phyloP scores from a whole-genome alignment of 495 filamentous ascomycete genomes.

The Parmelia sp. region DNA sequence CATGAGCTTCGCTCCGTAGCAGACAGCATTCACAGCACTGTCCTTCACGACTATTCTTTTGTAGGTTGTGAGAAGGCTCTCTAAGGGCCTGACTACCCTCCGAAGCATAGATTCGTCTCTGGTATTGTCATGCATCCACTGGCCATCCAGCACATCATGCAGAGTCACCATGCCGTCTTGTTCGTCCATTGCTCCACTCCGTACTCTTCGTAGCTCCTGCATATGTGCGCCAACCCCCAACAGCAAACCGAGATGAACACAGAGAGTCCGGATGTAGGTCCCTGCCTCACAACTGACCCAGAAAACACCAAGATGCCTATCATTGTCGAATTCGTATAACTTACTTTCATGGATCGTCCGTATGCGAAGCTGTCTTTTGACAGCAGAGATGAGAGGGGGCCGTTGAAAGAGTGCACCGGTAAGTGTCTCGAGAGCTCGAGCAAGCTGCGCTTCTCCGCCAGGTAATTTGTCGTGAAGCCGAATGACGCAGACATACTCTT shows the following conservation, averaged over 20 bases:
- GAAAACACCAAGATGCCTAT: slow-evolving; percentile 95
- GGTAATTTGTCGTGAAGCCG: slow-evolving; percentile 87
- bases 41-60: slow-evolving; percentile 98
- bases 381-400: slow-evolving; percentile 92
- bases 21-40: slow-evolving; percentile 88
- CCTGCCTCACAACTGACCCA: slow-evolving; percentile 99
- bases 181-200: slow-evolving; percentile 93
- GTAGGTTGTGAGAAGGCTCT: slow-evolving; percentile 84
- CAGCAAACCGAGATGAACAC: slow-evolving; percentile 88
- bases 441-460: slow-evolving; percentile 83
- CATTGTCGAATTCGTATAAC: slow-evolving; percentile 94
- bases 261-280: slow-evolving; percentile 96
- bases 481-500: slow-evolving; percentile 81
- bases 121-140: slow-evolving; percentile 87
- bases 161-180: slow-evolving; percentile 79
- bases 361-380: slow-evolving; percentile 96
- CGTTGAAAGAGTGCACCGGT: slow-evolving; percentile 97
- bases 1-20: slow-evolving; percentile 98
- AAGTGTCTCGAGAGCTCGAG: slow-evolving; percentile 84
- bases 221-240: slow-evolving; percentile 95
- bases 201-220: slow-evolving; percentile 93
- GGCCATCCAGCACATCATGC: slow-evolving; percentile 92
- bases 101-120: slow-evolving; percentile 83
- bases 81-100: slow-evolving; percentile 79
- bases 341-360: slow-evolving; percentile 94